Base-by-base conservation (phyloP, 2,329 filamentous ascomycete genomes). In the Magnaporthiopsis rhizophila region DNA sequence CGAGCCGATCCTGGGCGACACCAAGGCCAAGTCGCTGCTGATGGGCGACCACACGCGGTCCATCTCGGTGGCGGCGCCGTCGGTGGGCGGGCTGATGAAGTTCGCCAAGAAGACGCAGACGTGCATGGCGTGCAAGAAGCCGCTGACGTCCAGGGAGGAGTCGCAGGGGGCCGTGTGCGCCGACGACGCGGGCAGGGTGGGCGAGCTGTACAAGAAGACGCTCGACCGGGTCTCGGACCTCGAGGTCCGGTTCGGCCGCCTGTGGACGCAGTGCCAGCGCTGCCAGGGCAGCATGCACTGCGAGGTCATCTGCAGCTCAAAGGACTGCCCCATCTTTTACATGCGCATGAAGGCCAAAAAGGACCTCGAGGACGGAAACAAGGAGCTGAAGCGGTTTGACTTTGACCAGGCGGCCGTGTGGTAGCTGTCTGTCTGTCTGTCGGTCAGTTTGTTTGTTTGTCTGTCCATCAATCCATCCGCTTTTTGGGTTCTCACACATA, bases 271-370 rank as follows among this genome's bases (percentile, higher is more conserved):
- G 77, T 99, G 95, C 75, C 95, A 99, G 79, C 84, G 95, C 58
- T 99, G 95, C 75, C 95, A 99, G 79, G 95, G 93, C 64, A 97
- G 92, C 79, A 90, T 99, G 84, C 95, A 99, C 78, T 95, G 92
- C 75, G 95, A 99, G 76, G 96, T 99, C 64, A 98, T 99, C 70
- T 99, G 95, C 80, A 93, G 89, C 67, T 94, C 89, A 74, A 90
- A 92, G 75, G 95, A 99, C 80, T 99, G 95, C 74, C 95, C 95
- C 0, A 99, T 99, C 72, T 99, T 99, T 77, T 99, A 99, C 76
- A 99, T 99, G 95, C 88, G 95, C 5, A 99, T 99, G 95, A 99
- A 99, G 83, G 94, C 94, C 38, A 96, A 97, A 84, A 99, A 99
- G 81, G 95, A 99, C 75, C 88, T 98, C 56, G 94, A 98, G 76